Percentiles rank a stretch among this genome's conserved stretches.
Conservation (phyloP, 768 basidiomycete species). For the Lentinula guzmanii region DNA sequence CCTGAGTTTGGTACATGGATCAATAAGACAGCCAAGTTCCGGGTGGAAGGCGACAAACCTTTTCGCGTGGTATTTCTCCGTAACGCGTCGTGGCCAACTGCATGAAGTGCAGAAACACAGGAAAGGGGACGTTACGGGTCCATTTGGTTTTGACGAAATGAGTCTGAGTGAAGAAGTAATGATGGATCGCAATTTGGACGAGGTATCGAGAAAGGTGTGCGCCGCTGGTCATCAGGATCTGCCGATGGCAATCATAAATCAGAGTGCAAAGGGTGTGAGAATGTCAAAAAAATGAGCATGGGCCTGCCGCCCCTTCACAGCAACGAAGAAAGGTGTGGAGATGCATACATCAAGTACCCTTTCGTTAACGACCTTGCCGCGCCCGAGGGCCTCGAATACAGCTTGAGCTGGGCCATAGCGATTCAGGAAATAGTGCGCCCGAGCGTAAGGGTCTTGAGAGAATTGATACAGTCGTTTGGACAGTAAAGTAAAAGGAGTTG, state of each 20-base stretch:
- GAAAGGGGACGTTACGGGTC: conserved; percentile 59
- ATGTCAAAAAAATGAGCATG: conserved; percentile 10
- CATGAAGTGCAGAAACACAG: conserved; percentile 61
- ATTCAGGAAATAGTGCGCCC: conserved; percentile 71
- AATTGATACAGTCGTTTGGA: conserved; percentile 57
- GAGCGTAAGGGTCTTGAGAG: conserved; percentile 68
- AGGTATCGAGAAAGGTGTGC: conserved; percentile 78
- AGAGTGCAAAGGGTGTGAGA: conserved; percentile 16
- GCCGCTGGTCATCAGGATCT: conserved; percentile 73
- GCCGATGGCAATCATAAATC: conserved; percentile 10
- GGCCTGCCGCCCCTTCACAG: neutral
- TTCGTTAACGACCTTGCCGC: conserved; percentile 59
- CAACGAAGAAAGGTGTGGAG: conserved; percentile 13
- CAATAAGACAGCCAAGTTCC: conserved; percentile 1
- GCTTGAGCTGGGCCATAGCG: conserved; percentile 69
- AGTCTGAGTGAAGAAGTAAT: conserved; percentile 66
- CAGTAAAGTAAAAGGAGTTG: conserved; percentile 48
- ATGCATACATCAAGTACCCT: conserved; percentile 61
- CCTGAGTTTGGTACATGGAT: conserved; percentile 24
- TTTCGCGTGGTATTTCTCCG: conserved; percentile 61
- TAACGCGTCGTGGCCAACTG: conserved; percentile 50
- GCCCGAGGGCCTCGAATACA: conserved; percentile 68
- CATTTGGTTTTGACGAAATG: conserved; percentile 74
- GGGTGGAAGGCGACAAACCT: conserved; percentile 24
- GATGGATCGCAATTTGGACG: conserved; percentile 71